Evolutionary conservation across 1,139 yeast species (phyloP).

Genomic region (Arxiozyma telluris): DNA sequence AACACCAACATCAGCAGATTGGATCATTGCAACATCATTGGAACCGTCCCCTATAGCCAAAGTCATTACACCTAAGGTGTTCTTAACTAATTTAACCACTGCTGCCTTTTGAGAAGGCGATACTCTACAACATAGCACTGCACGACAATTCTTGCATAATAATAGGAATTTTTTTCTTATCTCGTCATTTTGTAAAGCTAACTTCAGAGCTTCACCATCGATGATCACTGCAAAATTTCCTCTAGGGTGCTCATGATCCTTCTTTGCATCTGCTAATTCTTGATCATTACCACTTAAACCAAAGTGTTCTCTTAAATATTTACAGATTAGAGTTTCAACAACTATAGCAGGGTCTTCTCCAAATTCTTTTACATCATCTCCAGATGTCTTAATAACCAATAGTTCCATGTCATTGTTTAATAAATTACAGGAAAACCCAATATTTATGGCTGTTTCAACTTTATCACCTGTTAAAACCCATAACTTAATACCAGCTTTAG

Average conservation of each 20-base stretch:
- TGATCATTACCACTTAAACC: slow-evolving; percentile 51
- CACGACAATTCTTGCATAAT: slow-evolving; percentile 85
- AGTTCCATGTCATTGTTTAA: slow-evolving; percentile 82
- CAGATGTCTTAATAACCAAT: slow-evolving; percentile 50
- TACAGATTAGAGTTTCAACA: slow-evolving; percentile 49
- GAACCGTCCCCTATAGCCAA: slow-evolving; percentile 97
- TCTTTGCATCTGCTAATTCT: slow-evolving; percentile 52
- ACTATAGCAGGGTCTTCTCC: slow-evolving; percentile 29
- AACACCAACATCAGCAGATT: slow-evolving; percentile 94
- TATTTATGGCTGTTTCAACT: slow-evolving; percentile 95
- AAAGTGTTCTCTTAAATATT: slow-evolving; percentile 55
- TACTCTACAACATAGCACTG: slow-evolving; percentile 92
- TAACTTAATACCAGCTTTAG: slow-evolving; percentile 84
- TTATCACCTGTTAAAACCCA: slow-evolving; percentile 98
- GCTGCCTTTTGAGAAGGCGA: slow-evolving; percentile 96
- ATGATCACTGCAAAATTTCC: slow-evolving; percentile 75
- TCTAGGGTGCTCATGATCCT: slow-evolving; percentile 69
- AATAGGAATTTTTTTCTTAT: slow-evolving; percentile 63
- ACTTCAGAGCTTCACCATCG: slow-evolving; percentile 84
- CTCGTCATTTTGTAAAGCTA: slow-evolving; percentile 53
- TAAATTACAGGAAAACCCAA: slow-evolving; percentile 91
- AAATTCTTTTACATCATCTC: slow-evolving; percentile 38
- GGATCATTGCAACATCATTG: slow-evolving; percentile 97
- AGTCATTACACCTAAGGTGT: slow-evolving; percentile 75
- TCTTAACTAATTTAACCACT: slow-evolving; percentile 83